A percentile compares a stretch with the other conserved stretches of the same genome.
These are phyloP conservation scores for Wickerhamomyces strasburgensis DNA, from an alignment of 805 yeast genomes.

Conservation along the genomic window DNA sequence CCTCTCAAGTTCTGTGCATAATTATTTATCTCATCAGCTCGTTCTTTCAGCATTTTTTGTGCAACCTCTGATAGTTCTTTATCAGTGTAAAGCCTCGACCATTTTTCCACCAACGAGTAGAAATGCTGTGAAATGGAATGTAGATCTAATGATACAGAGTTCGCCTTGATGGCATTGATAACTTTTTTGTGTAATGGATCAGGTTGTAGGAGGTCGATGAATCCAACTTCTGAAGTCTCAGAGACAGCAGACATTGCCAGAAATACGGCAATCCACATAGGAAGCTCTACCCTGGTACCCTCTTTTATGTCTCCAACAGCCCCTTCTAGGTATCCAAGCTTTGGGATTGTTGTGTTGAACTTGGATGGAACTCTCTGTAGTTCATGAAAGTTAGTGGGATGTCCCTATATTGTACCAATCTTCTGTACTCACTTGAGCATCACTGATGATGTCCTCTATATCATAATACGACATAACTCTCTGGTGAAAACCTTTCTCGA, in stretches of 20 bases:
- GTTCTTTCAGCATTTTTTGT: constrained; percentile 46
- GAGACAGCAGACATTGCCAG: constrained; percentile 48
- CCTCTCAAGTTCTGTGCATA: constrained; percentile 40
- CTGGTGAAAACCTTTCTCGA: too few species aligned
- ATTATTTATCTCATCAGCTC: constrained; percentile 71
- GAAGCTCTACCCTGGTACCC: constrained; percentile 68
- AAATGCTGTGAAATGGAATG: constrained; percentile 63
- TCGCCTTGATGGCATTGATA: constrained; percentile 76
- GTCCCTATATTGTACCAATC: not conserved
- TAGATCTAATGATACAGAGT: constrained; percentile 60
- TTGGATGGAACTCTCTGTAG: constrained; percentile 64
- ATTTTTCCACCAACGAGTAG: constrained; percentile 64
- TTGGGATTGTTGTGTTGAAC: constrained; percentile 75
- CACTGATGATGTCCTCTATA: constrained; percentile 70
- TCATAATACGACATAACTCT: constrained; percentile 48
- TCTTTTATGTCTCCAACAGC: constrained; percentile 58
- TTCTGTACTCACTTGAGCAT: constrained; percentile 40
- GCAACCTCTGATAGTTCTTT: constrained; percentile 50
- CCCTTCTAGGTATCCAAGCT: constrained; percentile 82
- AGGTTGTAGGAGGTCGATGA: constrained; percentile 67
- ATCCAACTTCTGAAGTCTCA: constrained; percentile 36
- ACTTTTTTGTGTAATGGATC: constrained; percentile 61
- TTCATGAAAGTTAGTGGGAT: not conserved
- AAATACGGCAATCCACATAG: constrained; percentile 83
- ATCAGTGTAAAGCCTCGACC: constrained; percentile 73